Evolutionary conservation across 495 filamentous ascomycete species (phyloP).

Genomic region (Daldinia childiae): DNA sequence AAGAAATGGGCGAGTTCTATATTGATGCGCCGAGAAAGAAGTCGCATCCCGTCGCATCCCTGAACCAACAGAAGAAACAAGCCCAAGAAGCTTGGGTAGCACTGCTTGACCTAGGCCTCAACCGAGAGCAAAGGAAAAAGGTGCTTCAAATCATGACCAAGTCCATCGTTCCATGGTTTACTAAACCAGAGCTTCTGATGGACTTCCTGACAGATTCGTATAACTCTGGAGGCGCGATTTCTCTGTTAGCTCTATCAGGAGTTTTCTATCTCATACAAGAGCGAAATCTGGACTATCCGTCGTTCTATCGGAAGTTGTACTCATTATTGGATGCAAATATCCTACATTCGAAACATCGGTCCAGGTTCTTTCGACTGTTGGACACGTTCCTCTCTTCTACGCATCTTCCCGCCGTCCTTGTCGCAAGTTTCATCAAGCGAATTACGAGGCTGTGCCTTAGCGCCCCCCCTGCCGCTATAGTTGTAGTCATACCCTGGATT

Average conservation of each 20-base stretch:
- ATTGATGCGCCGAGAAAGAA: slow-evolving; percentile 60
- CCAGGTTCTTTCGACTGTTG: slow-evolving; percentile 89
- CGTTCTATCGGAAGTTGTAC: slow-evolving; percentile 94
- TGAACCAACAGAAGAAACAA: slow-evolving; percentile 71
- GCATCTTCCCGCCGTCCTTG: slow-evolving; percentile 88
- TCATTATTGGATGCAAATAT: slow-evolving; percentile 85
- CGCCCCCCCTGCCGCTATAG: slow-evolving; percentile 87
- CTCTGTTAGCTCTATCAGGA: slow-evolving; percentile 88
- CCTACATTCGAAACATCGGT: slow-evolving; percentile 92
- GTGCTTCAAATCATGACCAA: slow-evolving; percentile 76
- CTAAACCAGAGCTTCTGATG: slow-evolving; percentile 86
- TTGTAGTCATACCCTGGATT: slow-evolving; percentile 87
- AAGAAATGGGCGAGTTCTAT: slow-evolving; percentile 75
- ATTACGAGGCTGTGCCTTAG: slow-evolving; percentile 82
- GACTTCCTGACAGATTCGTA: slow-evolving; percentile 97
- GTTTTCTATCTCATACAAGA: slow-evolving; percentile 94
- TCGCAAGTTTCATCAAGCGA: slow-evolving; percentile 96
- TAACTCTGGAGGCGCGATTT: slow-evolving; percentile 82
- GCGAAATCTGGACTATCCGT: slow-evolving; percentile 94
- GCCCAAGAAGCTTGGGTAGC: slow-evolving; percentile 88
- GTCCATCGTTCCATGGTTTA: slow-evolving; percentile 88
- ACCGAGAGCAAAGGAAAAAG: slow-evolving; percentile 78
- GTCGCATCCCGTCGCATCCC: slow-evolving; percentile 61
- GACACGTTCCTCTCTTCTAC: slow-evolving; percentile 92
- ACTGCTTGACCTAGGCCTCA: slow-evolving; percentile 72